Conservation (phyloP, 2,329 filamentous ascomycete genomes). For the Ascocoryne sarcoides region DNA sequence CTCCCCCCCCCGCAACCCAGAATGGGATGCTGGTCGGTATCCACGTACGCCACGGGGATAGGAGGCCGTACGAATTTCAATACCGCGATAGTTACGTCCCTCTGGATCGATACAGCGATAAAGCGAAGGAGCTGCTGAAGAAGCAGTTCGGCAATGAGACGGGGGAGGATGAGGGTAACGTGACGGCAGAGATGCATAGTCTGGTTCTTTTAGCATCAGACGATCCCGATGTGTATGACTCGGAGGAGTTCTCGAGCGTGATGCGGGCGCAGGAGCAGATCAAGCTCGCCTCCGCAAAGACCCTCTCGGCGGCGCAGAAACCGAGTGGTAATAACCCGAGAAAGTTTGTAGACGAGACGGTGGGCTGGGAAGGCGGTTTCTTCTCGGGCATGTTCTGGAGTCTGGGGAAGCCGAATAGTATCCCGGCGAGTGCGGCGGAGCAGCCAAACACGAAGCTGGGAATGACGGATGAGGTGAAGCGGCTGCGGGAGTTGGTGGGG, state of each 20-base stretch:
- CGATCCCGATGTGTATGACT: slow-evolving; percentile 65
- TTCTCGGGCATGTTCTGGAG: slow-evolving; percentile 76
- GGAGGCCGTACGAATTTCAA: slow-evolving; percentile 67
- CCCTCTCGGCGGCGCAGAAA: slow-evolving; percentile 32
- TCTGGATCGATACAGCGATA: slow-evolving; percentile 55
- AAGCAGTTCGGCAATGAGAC: slow-evolving; percentile 34
- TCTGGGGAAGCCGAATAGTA: slow-evolving; percentile 42
- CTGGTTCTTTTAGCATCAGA: slow-evolving; percentile 67
- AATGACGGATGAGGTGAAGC: slow-evolving; percentile 42
- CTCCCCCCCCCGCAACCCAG: slow-evolving; percentile 33
- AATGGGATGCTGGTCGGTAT: slow-evolving; percentile 55
- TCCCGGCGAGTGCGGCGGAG: slow-evolving; percentile 27
- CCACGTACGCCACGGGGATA: slow-evolving; percentile 73
- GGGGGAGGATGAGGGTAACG: slow-evolving; percentile 28
- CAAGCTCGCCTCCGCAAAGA: slow-evolving; percentile 57
- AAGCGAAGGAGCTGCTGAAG: slow-evolving; percentile 47
- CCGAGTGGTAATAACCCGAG: slow-evolving; percentile 37
- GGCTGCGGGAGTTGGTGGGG: slow-evolving; percentile 64
- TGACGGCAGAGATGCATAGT: slow-evolving; percentile 32
- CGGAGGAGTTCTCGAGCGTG: slow-evolving; percentile 50
- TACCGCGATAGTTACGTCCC: slow-evolving; percentile 74
- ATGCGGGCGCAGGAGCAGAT: slow-evolving; percentile 67
- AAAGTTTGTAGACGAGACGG: slow-evolving; percentile 64
- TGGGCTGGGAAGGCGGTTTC: slow-evolving; percentile 86
- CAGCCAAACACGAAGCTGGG: slow-evolving; percentile 27